Conservation (phyloP, 2,329 filamentous ascomycete species). For the Neonectria magnoliae region DNA sequence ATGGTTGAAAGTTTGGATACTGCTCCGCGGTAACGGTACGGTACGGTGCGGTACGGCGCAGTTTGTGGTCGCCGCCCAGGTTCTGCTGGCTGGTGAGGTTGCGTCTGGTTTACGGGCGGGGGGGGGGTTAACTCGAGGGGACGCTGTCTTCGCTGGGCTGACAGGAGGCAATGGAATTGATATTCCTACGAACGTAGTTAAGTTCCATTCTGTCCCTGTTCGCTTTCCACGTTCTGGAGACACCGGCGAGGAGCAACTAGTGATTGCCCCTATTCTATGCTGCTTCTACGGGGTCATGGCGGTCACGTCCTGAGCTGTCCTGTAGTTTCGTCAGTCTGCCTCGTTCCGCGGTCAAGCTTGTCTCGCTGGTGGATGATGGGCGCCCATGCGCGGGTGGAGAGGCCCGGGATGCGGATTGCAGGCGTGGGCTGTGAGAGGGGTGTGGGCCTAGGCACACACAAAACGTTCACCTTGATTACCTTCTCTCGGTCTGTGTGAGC, state of each 20-base stretch:
- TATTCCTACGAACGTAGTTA: background rate
- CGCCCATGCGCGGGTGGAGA: too few species aligned
- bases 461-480: background rate
- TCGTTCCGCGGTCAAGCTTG: background rate
- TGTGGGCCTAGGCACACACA: background rate
- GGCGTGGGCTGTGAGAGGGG: background rate
- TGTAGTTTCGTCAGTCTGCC: background rate
- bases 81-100: background rate
- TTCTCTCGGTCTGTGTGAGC: background rate
- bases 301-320: background rate
- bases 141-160: background rate
- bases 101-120: background rate
- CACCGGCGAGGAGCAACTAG: background rate
- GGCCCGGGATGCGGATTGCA: background rate
- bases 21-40: background rate
- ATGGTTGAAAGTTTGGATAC: background rate
- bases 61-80: background rate
- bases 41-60: slow-evolving; percentile 6
- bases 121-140: background rate
- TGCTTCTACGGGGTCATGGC: background rate
- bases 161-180: background rate
- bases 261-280: background rate
- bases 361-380: background rate
- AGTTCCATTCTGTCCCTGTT: background rate
- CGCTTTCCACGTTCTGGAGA: background rate